A percentile compares a stretch with the other conserved stretches of the same genome.
Evolutionary conservation across 768 basidiomycete genomes (phyloP).

Genomic region (Suillus clintonianus): DNA sequence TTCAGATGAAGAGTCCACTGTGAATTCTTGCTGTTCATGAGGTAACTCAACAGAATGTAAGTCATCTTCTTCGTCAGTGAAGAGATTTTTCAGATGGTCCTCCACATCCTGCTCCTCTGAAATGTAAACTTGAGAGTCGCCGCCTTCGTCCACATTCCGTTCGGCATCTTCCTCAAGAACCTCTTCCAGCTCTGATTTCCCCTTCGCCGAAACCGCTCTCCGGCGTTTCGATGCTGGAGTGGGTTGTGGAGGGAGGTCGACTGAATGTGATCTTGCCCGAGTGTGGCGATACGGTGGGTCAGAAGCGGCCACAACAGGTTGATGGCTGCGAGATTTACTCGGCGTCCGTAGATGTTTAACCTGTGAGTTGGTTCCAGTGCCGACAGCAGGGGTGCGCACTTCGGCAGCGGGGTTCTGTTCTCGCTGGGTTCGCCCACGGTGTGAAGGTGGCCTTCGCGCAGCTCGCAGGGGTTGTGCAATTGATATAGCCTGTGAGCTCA

Average conservation of each 20-base stretch:
- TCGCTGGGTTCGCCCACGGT: neutral
- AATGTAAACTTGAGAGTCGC: neutral
- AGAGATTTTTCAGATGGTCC: conserved; percentile 14
- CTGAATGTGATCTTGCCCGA: conserved; percentile 23
- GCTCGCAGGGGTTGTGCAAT: neutral
- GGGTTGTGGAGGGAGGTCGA: conserved; percentile 12
- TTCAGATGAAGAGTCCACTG: neutral
- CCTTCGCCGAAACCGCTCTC: conserved; percentile 6
- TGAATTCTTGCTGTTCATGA: neutral
- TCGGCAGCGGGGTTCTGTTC: neutral
- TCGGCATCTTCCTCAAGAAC: conserved; percentile 11
- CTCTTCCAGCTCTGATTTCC: neutral
- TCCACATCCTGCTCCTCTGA: conserved; percentile 27
- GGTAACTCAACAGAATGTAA: neutral
- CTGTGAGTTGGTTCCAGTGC: neutral
- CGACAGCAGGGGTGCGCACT: neutral
- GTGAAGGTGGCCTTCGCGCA: conserved; percentile 1
- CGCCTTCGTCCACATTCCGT: neutral
- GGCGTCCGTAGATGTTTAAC: neutral
- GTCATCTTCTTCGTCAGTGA: neutral
- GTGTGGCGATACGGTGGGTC: conserved; percentile 19
- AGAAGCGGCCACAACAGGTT: neutral
- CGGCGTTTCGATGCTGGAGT: neutral
- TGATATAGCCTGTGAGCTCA: neutral
- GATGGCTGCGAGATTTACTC: neutral